These are phyloP conservation scores for Henckelia pumila DNA, from an alignment of 257 asterid genomes.

Conservation along the genomic window DNA sequence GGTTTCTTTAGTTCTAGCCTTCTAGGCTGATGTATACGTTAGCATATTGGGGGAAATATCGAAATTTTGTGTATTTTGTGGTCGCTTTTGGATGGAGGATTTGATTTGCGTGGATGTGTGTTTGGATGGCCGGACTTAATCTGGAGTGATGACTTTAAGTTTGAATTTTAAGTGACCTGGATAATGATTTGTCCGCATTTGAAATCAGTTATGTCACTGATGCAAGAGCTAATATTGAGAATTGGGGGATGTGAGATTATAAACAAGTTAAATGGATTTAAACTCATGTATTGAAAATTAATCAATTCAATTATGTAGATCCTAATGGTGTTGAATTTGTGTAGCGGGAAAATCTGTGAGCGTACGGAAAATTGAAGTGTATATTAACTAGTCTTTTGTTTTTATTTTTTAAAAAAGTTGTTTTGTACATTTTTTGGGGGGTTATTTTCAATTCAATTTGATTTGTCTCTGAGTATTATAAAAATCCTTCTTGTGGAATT, in stretches of 20 bases:
- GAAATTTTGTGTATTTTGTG: neutral
- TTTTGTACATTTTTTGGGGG: neutral
- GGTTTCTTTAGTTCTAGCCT: neutral
- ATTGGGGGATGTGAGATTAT: too few relatives aligned
- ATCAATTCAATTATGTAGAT: neutral
- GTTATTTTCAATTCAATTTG: neutral
- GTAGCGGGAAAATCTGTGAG: neutral
- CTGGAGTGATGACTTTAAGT: too few relatives aligned
- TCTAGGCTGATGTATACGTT: neutral
- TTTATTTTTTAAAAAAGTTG: neutral
- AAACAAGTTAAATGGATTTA: neutral
- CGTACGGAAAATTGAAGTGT: neutral
- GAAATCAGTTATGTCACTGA: too few relatives aligned
- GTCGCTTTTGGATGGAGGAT: neutral
- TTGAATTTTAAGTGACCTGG: too few relatives aligned
- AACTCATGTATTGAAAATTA: neutral
- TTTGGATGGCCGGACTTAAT: too few relatives aligned
- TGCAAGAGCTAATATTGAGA: too few relatives aligned
- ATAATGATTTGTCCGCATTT: too few relatives aligned
- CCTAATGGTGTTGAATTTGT: neutral
- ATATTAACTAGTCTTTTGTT: neutral
- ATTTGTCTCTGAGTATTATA: neutral
- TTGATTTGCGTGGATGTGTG: too few relatives aligned
- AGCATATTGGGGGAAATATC: too few relatives aligned
- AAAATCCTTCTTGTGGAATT: conserved; percentile 5